A percentile compares a stretch with the other conserved stretches of the same genome.
Evolutionary conservation across 1,284 basidiomycete genomes (phyloP).

Genomic region (Omphalotus olearius): DNA sequence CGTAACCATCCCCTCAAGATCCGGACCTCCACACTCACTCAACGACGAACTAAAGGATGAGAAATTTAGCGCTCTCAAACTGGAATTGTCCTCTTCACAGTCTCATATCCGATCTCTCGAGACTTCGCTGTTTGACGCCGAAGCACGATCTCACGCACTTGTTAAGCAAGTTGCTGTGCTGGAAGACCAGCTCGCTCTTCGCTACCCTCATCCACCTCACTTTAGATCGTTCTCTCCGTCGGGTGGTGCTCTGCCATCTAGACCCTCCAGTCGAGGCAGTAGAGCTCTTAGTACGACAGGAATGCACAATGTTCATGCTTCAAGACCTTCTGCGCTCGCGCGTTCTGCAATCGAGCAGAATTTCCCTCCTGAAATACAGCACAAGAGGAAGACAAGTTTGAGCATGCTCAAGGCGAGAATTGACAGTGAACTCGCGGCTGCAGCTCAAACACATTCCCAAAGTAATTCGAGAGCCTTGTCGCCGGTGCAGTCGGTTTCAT

Average conservation of each 20-base stretch:
- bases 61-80: constrained; percentile 64
- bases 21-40: constrained; percentile 42
- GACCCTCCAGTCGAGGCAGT: constrained; percentile 45
- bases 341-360: constrained; percentile 59
- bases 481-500: constrained; percentile 32
- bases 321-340: constrained; percentile 31
- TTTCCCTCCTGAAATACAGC: constrained; percentile 71
- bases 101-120: constrained; percentile 76
- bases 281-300: constrained; percentile 37
- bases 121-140: constrained; percentile 66
- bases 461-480: constrained; percentile 48
- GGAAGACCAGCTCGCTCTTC: constrained; percentile 56
- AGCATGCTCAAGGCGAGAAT: constrained; percentile 88
- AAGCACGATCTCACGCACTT: constrained; percentile 64
- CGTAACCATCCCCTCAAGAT: constrained; percentile 32
- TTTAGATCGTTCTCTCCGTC: constrained; percentile 37
- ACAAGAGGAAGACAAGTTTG: constrained; percentile 82
- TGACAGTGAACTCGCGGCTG: constrained; percentile 63
- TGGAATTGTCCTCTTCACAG: constrained; percentile 76
- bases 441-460: constrained; percentile 21
- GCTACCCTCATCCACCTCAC: constrained; percentile 36
- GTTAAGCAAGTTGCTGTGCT: constrained; percentile 62
- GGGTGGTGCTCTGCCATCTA: constrained; percentile 29
- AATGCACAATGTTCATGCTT: constrained; percentile 6
- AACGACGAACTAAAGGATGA: constrained; percentile 70